A percentile compares a stretch with the other conserved stretches of the same genome.
Conservation (phyloP, 495 filamentous ascomycete genomes). For the Penicillium simplicissimum region DNA sequence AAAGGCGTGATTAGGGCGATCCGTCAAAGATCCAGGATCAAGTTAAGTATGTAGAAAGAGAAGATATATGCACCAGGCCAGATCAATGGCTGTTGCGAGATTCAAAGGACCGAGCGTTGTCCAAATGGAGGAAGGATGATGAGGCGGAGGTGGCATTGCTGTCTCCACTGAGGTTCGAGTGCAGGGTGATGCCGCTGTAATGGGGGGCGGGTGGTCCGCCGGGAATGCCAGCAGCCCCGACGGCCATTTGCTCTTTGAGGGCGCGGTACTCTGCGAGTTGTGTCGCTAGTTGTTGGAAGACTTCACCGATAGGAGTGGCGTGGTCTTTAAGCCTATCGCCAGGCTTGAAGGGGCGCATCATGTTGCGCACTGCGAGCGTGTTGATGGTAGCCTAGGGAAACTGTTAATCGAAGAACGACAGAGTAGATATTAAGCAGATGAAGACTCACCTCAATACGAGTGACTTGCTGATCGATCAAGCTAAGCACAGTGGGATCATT, state of each 20-base stretch:
- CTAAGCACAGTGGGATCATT: constrained; percentile 82
- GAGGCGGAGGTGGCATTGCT: constrained; percentile 32
- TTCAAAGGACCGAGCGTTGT: constrained; percentile 25
- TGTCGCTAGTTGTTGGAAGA: constrained; percentile 48
- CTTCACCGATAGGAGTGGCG: constrained; percentile 53
- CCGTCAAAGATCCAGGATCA: not conserved
- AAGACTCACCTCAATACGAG: constrained; percentile 82
- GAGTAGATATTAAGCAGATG: not conserved
- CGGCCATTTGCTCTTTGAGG: constrained; percentile 49
- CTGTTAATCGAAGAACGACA: constrained; percentile 7
- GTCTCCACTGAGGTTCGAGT: constrained; percentile 21
- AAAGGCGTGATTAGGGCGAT: constrained; percentile 13
- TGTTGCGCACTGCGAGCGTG: constrained; percentile 64
- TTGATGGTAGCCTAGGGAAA: constrained; percentile 59
- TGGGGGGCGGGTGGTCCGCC: constrained; percentile 19
- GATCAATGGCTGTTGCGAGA: constrained; percentile 13
- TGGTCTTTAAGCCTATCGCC: constrained; percentile 49
- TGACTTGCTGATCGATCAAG: constrained; percentile 91
- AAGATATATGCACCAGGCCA: constrained; percentile 2
- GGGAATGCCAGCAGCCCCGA: constrained; percentile 33
- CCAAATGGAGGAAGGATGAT: constrained; percentile 36
- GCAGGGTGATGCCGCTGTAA: constrained; percentile 14
- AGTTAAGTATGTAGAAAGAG: not conserved
- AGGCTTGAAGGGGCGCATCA: constrained; percentile 54
- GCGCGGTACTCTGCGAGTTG: constrained; percentile 53